Conservation (phyloP, 2,329 filamentous ascomycete species). For the Coniella vitis region DNA sequence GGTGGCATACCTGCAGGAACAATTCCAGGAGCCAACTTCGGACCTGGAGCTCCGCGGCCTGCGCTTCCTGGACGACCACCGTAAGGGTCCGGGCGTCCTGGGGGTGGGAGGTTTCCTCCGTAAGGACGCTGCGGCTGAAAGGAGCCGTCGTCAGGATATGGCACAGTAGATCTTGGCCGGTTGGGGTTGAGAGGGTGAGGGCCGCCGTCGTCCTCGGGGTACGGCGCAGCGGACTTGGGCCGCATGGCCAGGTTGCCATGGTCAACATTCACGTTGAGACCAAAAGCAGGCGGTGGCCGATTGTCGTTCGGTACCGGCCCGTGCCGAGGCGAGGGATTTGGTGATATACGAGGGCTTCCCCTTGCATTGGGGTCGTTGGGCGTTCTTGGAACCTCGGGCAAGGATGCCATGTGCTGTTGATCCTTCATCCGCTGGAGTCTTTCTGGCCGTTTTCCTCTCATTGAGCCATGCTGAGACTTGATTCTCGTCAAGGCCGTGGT, state of each 20-base stretch:
- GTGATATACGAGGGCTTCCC: slow-evolving; percentile 26
- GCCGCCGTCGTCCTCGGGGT: slow-evolving; percentile 56
- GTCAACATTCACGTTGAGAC: slow-evolving; percentile 38
- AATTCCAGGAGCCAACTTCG: slow-evolving; percentile 10
- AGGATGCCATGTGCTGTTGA: slow-evolving; percentile 18
- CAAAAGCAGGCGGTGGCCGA: slow-evolving; percentile 43
- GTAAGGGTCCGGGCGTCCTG: slow-evolving; percentile 42
- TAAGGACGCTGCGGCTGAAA: slow-evolving; percentile 1
- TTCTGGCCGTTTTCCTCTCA: slow-evolving; percentile 54
- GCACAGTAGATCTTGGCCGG: slow-evolving; percentile 40
- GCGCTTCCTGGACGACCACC: slow-evolving; percentile 43
- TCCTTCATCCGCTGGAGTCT: slow-evolving; percentile 37
- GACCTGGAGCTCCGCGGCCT: slow-evolving; percentile 18
- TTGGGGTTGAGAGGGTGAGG: slow-evolving; percentile 41
- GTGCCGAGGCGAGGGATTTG: slow-evolving; percentile 35
- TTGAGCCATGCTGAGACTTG: slow-evolving; percentile 70
- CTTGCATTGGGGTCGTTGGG: slow-evolving; percentile 16
- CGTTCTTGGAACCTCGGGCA: slow-evolving; percentile 12
- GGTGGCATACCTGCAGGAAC: slow-evolving; percentile 10
- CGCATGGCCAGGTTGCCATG: slow-evolving; percentile 29
- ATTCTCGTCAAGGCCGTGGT: slow-evolving; percentile 84
- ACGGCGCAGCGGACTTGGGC: slow-evolving; percentile 56
- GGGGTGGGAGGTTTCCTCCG: slow-evolving; percentile 1
- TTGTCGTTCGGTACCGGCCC: slow-evolving; percentile 32
- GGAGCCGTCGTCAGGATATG: slow-evolving; percentile 43